Conservation (phyloP, 2,329 filamentous ascomycete genomes). For the Cladosporium sphaerospermum region DNA sequence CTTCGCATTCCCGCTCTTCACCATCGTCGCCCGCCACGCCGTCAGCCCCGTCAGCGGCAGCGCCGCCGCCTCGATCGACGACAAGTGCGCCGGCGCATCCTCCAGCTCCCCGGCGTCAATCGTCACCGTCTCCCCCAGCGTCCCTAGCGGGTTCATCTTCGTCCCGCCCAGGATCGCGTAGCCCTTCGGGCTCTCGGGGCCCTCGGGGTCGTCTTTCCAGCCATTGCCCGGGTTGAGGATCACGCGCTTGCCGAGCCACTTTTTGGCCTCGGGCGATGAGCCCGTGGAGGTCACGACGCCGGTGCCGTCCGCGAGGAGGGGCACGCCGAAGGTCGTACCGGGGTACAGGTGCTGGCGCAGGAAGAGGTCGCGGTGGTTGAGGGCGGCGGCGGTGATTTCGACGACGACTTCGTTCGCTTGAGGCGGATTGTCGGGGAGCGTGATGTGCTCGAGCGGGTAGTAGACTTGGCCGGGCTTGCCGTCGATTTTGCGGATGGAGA, state of each 20-base stretch:
- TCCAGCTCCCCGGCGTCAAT: conserved; percentile 70
- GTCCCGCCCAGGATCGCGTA: conserved; percentile 68
- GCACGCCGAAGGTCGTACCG: conserved; percentile 68
- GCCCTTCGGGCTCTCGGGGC: conserved; percentile 58
- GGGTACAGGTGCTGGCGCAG: conserved; percentile 90
- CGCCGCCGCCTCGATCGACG: conserved; percentile 69
- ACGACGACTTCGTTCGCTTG: conserved; percentile 61
- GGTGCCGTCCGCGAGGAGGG: conserved; percentile 76
- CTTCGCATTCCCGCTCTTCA: conserved; percentile 62
- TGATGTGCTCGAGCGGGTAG: conserved; percentile 55
- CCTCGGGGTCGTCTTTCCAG: conserved; percentile 66
- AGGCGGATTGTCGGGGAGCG: conserved; percentile 56
- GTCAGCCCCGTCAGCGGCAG: conserved; percentile 81
- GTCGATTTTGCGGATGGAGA: conserved; percentile 63
- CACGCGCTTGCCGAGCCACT: conserved; percentile 62
- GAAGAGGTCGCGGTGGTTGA: conserved; percentile 95
- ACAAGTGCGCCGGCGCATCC: conserved; percentile 65
- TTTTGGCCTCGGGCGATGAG: conserved; percentile 44
- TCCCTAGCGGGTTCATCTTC: conserved; percentile 58
- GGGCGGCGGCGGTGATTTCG: conserved; percentile 68
- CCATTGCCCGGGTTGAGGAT: conserved; percentile 71
- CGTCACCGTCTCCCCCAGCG: conserved; percentile 65
- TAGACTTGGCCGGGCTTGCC: conserved; percentile 86
- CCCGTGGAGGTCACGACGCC: conserved; percentile 66
- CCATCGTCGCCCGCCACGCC: conserved; percentile 77